Percentiles rank a stretch among this genome's conserved stretches.
Conservation (phyloP, 495 filamentous ascomycete species). For the Aspergillus biplanus region DNA sequence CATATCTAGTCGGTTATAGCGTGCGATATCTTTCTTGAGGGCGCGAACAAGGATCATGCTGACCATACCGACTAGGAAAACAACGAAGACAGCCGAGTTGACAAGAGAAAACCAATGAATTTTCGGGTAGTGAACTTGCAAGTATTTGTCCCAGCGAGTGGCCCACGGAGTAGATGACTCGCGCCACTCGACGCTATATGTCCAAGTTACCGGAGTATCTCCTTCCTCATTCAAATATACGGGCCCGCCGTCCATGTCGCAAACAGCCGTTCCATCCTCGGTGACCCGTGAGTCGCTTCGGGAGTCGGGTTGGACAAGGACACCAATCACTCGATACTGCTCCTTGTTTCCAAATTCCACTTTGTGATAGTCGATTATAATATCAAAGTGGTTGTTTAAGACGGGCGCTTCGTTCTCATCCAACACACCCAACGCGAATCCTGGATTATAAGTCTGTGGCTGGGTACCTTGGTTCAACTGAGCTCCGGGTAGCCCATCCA, state of each 20-base stretch:
- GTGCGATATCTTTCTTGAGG: slow-evolving; percentile 88
- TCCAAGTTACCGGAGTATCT: slow-evolving; percentile 77
- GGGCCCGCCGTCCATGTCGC: slow-evolving; percentile 54
- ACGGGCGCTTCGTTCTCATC: slow-evolving; percentile 57
- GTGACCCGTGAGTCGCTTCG: slow-evolving; percentile 58
- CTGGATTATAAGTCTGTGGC: slow-evolving; percentile 79
- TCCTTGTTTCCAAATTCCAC: slow-evolving; percentile 57
- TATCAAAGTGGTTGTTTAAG: slow-evolving; percentile 94
- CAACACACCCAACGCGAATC: slow-evolving; percentile 79
- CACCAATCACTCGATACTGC: slow-evolving; percentile 86
- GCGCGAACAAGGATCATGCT: slow-evolving; percentile 85
- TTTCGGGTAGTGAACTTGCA: slow-evolving; percentile 92
- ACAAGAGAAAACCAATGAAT: slow-evolving; percentile 99
- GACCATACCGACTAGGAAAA: slow-evolving; percentile 89
- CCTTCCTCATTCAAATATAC: slow-evolving; percentile 66
- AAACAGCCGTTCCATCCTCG: slow-evolving; percentile 62
- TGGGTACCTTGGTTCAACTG: slow-evolving; percentile 76
- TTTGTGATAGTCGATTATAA: slow-evolving; percentile 90
- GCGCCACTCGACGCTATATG: slow-evolving; percentile 88
- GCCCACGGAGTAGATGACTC: slow-evolving; percentile 84
- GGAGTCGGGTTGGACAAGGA: slow-evolving; percentile 81
- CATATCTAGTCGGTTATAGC: slow-evolving; percentile 91
- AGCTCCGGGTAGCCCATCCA: slow-evolving; percentile 91
- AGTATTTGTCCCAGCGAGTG: slow-evolving; percentile 96
- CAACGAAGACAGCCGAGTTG: slow-evolving; percentile 90